Base-by-base conservation (phyloP, 2,329 filamentous ascomycete genomes). In the Chaetomiaceae sp. region DNA sequence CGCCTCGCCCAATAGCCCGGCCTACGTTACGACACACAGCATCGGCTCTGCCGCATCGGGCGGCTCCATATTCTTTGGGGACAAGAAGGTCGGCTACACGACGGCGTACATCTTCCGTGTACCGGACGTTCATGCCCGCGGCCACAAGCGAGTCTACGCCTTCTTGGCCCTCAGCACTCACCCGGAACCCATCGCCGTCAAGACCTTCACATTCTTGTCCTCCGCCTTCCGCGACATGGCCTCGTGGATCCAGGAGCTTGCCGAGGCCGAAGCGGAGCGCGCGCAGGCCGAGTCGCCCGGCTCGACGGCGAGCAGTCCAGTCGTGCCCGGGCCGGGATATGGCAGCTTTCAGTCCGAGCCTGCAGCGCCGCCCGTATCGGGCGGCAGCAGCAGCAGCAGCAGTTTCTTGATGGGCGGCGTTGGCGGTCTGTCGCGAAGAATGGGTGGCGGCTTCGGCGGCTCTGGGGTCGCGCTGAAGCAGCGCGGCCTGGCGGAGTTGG, bases 71-170 rank as follows among this genome's bases (percentile, higher is more conserved):
- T 83, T 85, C 61, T 84, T 85, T 49, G 81, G 81, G 24, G 81
- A 85, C 57, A 72, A 78, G 1, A 61, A 75, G 0, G 75, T 80
- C 1, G 81, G 81, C 24, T 84, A 83, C 63, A 85, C 81, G 0
- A 85, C 81, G 0, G 81, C 81, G 12, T 84, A 83, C 62, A 81
- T 84, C 53, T 85, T 85, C 58, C 80, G 81, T 20, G 81, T 85
- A 34, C 77, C 81, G 6, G 81, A 85, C 58, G 70, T 83, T 29
- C 80, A 83, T 52, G 81, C 81, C 12, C 77, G 81, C 11, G 81
- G 81, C 4, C 78, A 83, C 55, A 81, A 82, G 62, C 75, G 81
- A n/a, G 77, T 84, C 11, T 85, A 85, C 58, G 81, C 81, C 10
- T 79, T 85, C 49, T 63, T 85, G 48, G 79, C 80, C 2, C 72